Base-by-base conservation (phyloP, 148 eudicot genomes). In the Arbutus unedo region DNA sequence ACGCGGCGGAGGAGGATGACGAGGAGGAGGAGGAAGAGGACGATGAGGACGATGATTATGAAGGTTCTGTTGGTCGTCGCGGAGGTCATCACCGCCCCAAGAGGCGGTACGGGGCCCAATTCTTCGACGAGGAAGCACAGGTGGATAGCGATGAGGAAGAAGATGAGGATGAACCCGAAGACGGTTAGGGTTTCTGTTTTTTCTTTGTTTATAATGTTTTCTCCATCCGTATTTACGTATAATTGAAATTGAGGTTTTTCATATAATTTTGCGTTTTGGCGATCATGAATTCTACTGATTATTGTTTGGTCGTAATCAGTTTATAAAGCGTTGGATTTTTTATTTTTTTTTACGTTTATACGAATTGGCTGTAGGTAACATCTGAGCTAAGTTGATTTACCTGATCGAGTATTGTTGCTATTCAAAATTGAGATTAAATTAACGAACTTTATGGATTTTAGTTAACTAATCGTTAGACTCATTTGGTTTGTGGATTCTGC, bases 81-180 rank as follows among this genome's bases (percentile, higher is more conserved):
- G 86, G 75, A 49, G 81, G 57, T 11, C 83, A 60, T 11, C 83
- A 60, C 53, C 48, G 67, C 2, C 25, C 84, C 43, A 84, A 77
- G 82, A 82, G 84, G 77, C 62, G 81, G 82, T 18, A 81, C 59
- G 78, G 89, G 74, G 18, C 87, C 15, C 72, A 84, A 0, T 93
- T 92, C 84, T 88, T 95, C 62, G 98, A 95, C 80, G 71, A 66
- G 44, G 71, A 66, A 66, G 71, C 71, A 16, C 44, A 66, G 71
- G 71, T 66, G 43, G 71, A 66, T 66, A 31, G 44, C 6, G 71
- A 66, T 18, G 98, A 91, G 6, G 98, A 95, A 0, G 98, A 95
- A 62, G 98, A 95, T 47, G 98, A 95, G 19, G 98, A 95, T 0
- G 96, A 89, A 11, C 91, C 83, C 21, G 98, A 95, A 82, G 98